Conservation (phyloP, 176 grass and related monocot species). For the Avena sativa region DNA sequence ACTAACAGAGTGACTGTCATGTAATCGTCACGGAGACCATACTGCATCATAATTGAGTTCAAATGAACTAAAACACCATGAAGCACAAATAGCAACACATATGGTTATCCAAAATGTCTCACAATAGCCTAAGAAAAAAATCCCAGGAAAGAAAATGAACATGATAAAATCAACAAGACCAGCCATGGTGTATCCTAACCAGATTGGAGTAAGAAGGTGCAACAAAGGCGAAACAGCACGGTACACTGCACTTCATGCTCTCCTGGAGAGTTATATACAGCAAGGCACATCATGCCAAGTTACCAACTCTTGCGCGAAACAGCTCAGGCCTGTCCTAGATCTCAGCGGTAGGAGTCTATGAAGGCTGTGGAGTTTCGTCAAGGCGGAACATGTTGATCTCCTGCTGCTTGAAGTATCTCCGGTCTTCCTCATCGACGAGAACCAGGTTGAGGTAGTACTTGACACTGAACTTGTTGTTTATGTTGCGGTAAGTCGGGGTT, state of each 20-base stretch:
- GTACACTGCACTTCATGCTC: background rate
- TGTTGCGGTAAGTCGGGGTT: constrained; percentile 70
- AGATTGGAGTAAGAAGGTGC: background rate
- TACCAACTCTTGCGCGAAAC: background rate
- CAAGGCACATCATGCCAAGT: background rate
- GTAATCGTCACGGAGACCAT: background rate
- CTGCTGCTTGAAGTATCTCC: constrained; percentile 99
- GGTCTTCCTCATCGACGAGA: constrained; percentile 94
- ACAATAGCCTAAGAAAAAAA: background rate
- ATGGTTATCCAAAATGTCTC: background rate
- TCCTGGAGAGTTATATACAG: constrained; percentile 39
- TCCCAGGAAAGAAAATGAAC: constrained; percentile 4
- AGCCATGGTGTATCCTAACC: constrained; percentile 8
- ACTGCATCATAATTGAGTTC: background rate
- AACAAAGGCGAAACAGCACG: background rate
- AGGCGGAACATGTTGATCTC: constrained; percentile 85
- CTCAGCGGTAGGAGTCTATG: background rate
- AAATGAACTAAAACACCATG: constrained; percentile 10
- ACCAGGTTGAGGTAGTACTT: constrained; percentile 97
- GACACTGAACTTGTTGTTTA: constrained; percentile 96
- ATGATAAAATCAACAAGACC: background rate
- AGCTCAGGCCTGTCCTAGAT: background rate
- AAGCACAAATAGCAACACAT: constrained; percentile 12
- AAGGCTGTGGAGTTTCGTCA: constrained; percentile 37
- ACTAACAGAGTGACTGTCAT: background rate